phyloP scores from a whole-genome alignment of 1,284 basidiomycete species.

The Cryptococcus hybrid region DNA sequence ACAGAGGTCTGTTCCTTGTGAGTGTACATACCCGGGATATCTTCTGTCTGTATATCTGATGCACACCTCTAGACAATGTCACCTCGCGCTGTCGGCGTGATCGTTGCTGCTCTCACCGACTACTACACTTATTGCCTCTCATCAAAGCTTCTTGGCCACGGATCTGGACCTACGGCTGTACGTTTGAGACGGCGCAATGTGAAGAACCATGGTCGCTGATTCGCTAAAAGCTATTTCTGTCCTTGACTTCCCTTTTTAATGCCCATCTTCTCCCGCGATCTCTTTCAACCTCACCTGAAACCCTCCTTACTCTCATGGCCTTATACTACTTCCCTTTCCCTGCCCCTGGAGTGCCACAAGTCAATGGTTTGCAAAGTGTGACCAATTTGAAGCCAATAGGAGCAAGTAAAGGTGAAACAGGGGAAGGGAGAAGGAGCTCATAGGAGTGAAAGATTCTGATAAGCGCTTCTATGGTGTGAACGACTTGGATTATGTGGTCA shows the following conservation, averaged over 20 bases:
- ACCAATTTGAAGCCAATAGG: not conserved
- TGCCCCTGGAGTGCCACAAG: not conserved
- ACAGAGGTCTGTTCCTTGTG: conserved; percentile 59
- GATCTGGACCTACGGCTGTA: conserved; percentile 65
- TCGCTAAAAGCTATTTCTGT: too few relatives aligned
- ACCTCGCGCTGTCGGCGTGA: conserved; percentile 58
- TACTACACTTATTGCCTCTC: conserved; percentile 67
- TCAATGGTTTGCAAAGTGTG: not conserved
- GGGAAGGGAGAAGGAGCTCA: not conserved
- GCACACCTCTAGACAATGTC: too few relatives aligned
- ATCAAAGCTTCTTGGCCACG: conserved; percentile 58
- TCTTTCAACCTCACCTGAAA: conserved; percentile 91
- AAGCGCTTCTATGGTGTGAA: conserved; percentile 3
- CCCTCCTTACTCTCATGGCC: conserved; percentile 75
- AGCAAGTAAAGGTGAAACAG: not conserved
- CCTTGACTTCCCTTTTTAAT: too few relatives aligned
- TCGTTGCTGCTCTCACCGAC: conserved; percentile 78
- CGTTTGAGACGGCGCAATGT: conserved; percentile 40
- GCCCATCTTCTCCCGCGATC: conserved; percentile 80
- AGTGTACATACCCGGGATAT: conserved; percentile 20
- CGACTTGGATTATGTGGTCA: conserved; percentile 21
- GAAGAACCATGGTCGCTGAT: too few relatives aligned
- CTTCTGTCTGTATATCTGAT: too few relatives aligned
- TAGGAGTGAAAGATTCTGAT: conserved; percentile 3
- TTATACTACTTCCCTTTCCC: conserved; percentile 71